Percentiles rank a stretch among this genome's conserved stretches.
phyloP scores from a whole-genome alignment of 495 filamentous ascomycete species.

The Tuber calosporum region DNA sequence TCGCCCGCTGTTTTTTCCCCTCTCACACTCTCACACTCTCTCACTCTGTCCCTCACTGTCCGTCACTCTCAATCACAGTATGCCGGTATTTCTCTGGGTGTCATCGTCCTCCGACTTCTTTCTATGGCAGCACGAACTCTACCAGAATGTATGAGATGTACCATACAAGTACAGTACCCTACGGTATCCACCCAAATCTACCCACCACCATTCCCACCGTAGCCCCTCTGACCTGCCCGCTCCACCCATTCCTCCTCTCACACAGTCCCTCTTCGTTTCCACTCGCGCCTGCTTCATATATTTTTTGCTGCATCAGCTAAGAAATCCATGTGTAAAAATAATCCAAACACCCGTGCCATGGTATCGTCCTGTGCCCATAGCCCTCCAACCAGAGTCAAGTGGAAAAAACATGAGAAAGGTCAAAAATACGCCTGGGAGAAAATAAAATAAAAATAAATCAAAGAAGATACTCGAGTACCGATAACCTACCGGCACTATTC shows the following conservation, averaged over 20 bases:
- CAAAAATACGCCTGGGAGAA: constrained; percentile 18
- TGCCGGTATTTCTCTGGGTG: background rate
- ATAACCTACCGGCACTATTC: constrained; percentile 4
- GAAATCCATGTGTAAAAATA: constrained; percentile 4
- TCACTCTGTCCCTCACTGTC: constrained; percentile 16
- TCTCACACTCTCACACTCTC: constrained; percentile 13
- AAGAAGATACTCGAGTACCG: too few relatives aligned
- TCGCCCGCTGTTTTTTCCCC: constrained; percentile 12
- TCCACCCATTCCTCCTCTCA: background rate
- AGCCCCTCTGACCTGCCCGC: constrained; percentile 6
- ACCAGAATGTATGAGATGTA: background rate
- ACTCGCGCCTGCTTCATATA: constrained; percentile 5
- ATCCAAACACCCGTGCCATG: background rate
- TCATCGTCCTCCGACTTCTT: background rate
- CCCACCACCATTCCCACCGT: constrained; percentile 2
- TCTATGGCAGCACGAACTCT: background rate
- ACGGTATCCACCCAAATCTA: background rate
- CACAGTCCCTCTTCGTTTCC: constrained; percentile 6
- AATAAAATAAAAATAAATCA: constrained; percentile 22
- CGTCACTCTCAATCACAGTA: background rate
- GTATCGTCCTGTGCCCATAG: background rate
- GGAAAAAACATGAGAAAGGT: background rate
- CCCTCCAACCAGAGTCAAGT: background rate
- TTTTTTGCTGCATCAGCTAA: background rate
- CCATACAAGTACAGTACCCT: background rate